A percentile compares a stretch with the other conserved stretches of the same genome.
phyloP scores from a whole-genome alignment of 2,329 filamentous ascomycete species.

The Penicillium paneum region DNA sequence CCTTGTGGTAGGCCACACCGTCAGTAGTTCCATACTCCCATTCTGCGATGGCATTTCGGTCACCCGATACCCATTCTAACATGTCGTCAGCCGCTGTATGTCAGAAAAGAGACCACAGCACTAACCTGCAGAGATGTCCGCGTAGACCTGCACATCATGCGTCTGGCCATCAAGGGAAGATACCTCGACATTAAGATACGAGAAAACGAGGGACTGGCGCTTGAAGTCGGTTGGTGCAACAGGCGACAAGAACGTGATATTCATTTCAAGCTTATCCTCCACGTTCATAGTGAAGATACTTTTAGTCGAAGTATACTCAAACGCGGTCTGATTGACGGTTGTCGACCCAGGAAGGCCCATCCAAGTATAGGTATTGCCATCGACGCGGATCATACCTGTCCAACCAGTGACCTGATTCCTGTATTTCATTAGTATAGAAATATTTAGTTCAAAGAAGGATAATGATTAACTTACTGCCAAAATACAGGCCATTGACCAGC shows the following conservation, averaged over 20 bases:
- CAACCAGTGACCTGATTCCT: constrained; percentile 60
- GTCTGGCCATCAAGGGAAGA: constrained; percentile 58
- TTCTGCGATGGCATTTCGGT: constrained; percentile 53
- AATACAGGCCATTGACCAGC: constrained; percentile 67
- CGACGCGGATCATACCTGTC: constrained; percentile 67
- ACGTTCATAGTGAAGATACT: constrained; percentile 68
- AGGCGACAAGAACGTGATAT: constrained; percentile 67
- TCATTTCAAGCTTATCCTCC: constrained; percentile 60
- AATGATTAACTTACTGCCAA: constrained; percentile 58
- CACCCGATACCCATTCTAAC: constrained; percentile 68
- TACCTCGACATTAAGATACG: constrained; percentile 65
- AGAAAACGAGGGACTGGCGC: constrained; percentile 67
- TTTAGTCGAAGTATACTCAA: constrained; percentile 69
- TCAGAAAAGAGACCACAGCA: not conserved
- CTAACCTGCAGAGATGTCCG: constrained; percentile 67
- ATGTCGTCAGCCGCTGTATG: constrained; percentile 8
- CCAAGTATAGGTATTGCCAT: constrained; percentile 63
- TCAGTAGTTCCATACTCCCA: constrained; percentile 59
- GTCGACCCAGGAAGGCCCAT: constrained; percentile 57
- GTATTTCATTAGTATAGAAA: constrained; percentile 16
- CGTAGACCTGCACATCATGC: constrained; percentile 68
- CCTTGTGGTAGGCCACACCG: constrained; percentile 61
- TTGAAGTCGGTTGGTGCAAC: constrained; percentile 64
- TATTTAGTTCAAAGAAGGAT: not conserved
- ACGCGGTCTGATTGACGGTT: constrained; percentile 56